These are phyloP conservation scores for Stygiomarasmius scandens DNA, from an alignment of 1,284 basidiomycete species.

Conservation along the genomic window DNA sequence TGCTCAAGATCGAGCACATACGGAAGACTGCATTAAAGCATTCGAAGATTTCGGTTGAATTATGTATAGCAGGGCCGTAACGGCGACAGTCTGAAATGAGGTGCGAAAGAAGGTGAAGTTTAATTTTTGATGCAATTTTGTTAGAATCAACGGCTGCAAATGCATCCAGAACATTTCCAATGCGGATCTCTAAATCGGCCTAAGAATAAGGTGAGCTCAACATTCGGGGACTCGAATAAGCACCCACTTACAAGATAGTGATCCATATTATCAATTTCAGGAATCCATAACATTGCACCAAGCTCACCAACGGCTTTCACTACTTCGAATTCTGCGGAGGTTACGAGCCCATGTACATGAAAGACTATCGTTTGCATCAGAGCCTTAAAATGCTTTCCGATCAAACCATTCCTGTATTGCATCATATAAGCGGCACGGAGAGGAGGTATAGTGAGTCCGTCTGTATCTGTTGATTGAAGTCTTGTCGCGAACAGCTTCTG, in stretches of 20 bases:
- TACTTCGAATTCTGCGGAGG: constrained; percentile 12
- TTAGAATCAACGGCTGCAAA: constrained; percentile 30
- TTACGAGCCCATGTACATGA: constrained; percentile 23
- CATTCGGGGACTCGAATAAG: neutral
- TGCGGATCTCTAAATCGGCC: constrained; percentile 30
- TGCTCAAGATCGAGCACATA: constrained; percentile 33
- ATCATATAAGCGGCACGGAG: constrained; percentile 26
- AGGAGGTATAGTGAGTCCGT: constrained; percentile 18
- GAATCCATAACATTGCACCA: constrained; percentile 23
- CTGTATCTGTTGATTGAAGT: constrained; percentile 17
- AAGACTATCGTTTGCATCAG: constrained; percentile 25
- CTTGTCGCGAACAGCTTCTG: constrained; percentile 1
- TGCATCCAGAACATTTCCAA: constrained; percentile 35
- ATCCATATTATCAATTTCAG: constrained; percentile 23
- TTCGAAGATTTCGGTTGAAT: constrained; percentile 38
- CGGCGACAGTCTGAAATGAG: constrained; percentile 31
- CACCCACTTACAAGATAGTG: constrained; percentile 13
- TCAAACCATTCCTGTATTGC: constrained; percentile 25
- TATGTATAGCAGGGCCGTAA: constrained; percentile 35
- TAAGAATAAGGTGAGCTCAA: constrained; percentile 23
- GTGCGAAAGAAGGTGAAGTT: constrained; percentile 38
- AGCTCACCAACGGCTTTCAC: constrained; percentile 21
- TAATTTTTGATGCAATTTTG: constrained; percentile 36
- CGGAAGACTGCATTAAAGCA: constrained; percentile 40
- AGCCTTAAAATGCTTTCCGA: constrained; percentile 32